phyloP scores from a whole-genome alignment of 768 basidiomycete genomes.

The Panellus pusillus region DNA sequence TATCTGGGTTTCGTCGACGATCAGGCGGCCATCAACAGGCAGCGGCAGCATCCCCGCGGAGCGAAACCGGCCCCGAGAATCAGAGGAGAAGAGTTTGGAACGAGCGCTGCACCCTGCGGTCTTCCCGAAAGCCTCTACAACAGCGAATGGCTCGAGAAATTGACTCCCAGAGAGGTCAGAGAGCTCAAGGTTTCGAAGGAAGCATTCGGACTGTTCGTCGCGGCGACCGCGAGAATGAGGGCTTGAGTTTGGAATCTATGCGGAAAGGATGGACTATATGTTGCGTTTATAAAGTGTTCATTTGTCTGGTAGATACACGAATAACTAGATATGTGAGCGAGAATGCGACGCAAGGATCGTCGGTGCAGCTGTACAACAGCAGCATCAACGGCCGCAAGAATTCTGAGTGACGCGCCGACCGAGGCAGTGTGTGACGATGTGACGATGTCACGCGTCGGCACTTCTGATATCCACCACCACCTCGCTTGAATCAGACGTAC shows the following conservation, averaged over 20 bases:
- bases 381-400: not conserved
- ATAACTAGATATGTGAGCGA: not conserved
- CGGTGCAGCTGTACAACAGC: not conserved
- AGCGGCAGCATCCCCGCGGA: conserved; percentile 2
- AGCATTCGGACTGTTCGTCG: conserved; percentile 12
- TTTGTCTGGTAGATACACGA: conserved; percentile 9
- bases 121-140: conserved; percentile 19
- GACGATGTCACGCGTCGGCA: not conserved
- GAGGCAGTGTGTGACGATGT: not conserved
- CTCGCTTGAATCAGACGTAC: conserved; percentile 4
- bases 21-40: conserved; percentile 7
- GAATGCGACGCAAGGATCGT: not conserved
- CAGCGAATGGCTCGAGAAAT: conserved; percentile 12
- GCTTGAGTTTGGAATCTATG: too few relatives aligned
- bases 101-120: conserved; percentile 9
- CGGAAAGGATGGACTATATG: not conserved
- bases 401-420: not conserved
- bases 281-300: not conserved
- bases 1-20: conserved; percentile 16
- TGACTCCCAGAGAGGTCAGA: conserved; percentile 5
- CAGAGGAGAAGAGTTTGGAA: not conserved
- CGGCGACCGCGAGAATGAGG: conserved; percentile 13
- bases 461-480: not conserved
- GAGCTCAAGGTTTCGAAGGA: conserved; percentile 16
- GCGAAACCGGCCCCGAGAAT: conserved; percentile 1